These are phyloP conservation scores for Coniochaeta sp. DNA, from an alignment of 2,329 filamentous ascomycete genomes.

Conservation along the genomic window DNA sequence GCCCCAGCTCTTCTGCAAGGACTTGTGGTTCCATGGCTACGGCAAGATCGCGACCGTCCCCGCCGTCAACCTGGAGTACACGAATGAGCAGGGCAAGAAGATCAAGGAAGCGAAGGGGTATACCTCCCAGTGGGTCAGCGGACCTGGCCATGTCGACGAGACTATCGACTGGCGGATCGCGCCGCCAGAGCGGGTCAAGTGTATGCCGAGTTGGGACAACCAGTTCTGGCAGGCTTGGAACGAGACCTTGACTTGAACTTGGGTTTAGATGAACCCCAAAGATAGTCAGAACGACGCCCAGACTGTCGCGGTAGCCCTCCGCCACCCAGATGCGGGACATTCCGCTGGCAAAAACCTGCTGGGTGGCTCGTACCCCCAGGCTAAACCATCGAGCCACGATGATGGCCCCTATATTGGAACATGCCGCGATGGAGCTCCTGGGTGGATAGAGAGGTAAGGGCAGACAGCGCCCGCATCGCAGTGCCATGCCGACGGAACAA, in stretches of 20 bases:
- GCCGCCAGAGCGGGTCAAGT: conserved; percentile 38
- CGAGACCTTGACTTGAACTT: conserved; percentile 11
- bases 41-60: conserved; percentile 48
- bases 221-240: conserved; percentile 34
- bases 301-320: background rate
- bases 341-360: too few species aligned
- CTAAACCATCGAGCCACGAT: too few species aligned
- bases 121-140: conserved; percentile 25
- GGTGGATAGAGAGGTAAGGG: too few species aligned
- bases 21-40: conserved; percentile 42
- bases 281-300: background rate
- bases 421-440: too few species aligned
- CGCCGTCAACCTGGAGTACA: conserved; percentile 46
- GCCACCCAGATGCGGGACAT: too few species aligned
- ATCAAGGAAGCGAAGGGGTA: conserved; percentile 44
- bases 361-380: too few species aligned
- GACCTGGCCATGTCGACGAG: conserved; percentile 17
- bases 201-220: conserved; percentile 31
- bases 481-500: too few species aligned
- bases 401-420: too few species aligned
- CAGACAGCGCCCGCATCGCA: too few species aligned
- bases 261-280: background rate
- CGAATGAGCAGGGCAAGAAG: conserved; percentile 30
- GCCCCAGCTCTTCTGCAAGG: conserved; percentile 46
- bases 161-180: conserved; percentile 31